phyloP scores from a whole-genome alignment of 2,329 filamentous ascomycete genomes.

The Talaromyces piceae region DNA sequence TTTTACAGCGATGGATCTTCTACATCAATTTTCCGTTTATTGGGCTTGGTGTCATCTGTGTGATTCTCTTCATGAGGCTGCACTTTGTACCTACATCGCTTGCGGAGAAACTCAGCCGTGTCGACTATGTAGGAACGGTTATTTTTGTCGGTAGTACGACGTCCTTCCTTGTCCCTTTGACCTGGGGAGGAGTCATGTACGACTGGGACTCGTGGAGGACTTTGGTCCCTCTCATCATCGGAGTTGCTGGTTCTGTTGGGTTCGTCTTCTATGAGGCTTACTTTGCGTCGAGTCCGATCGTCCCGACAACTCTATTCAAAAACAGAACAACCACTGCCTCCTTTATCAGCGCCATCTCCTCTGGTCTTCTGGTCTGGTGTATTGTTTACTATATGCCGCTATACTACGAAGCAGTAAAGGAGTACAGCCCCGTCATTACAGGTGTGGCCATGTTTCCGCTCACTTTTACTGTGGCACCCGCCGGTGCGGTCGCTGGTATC shows the following conservation, averaged over 20 bases:
- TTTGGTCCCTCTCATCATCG: constrained; percentile 23
- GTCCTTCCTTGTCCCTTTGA: constrained; percentile 24
- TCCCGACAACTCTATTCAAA: constrained; percentile 39
- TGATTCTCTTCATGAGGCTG: constrained; percentile 21
- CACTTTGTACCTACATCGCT: constrained; percentile 47
- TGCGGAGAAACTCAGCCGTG: constrained; percentile 11
- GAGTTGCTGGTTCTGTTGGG: constrained; percentile 16
- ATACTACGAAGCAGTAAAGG: constrained; percentile 40
- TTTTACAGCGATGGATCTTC: constrained; percentile 39
- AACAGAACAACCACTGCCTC: constrained; percentile 32
- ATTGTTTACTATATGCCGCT: constrained; percentile 37
- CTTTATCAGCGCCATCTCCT: constrained; percentile 31
- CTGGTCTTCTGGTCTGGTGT: constrained; percentile 31
- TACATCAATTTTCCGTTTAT: constrained; percentile 25
- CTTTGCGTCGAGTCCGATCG: constrained; percentile 23
- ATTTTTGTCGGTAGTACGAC: constrained; percentile 22
- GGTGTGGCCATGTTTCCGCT: constrained; percentile 53
- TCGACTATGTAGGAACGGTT: constrained; percentile 25
- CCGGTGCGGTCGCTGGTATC: constrained; percentile 45
- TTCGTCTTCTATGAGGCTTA: constrained; percentile 17
- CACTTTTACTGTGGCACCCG: constrained; percentile 57
- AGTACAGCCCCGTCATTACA: constrained; percentile 39
- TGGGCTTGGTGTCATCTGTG: constrained; percentile 16
- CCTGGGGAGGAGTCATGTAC: constrained; percentile 23
- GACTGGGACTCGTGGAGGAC: constrained; percentile 24